Evolutionary conservation across 805 yeast species (phyloP).

Genomic region (Babjeviella inositovora): DNA sequence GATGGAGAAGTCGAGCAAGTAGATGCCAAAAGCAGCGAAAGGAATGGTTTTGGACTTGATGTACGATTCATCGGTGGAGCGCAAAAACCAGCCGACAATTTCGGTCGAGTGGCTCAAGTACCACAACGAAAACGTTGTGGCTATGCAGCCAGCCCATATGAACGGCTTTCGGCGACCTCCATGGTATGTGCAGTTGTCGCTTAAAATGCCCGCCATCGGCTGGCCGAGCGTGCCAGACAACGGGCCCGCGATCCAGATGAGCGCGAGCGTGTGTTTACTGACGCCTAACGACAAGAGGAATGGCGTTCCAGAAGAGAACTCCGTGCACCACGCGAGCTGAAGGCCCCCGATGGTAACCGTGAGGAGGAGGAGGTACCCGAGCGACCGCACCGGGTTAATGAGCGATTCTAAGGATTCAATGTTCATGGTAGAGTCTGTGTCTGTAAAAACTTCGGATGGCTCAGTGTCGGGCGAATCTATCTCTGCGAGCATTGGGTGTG

Average conservation of each 20-base stretch:
- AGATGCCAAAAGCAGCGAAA: conserved; percentile 36
- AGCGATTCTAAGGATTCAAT: no score
- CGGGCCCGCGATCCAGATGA: conserved; percentile 58
- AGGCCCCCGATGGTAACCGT: conserved; percentile 38
- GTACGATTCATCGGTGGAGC: conserved; percentile 4
- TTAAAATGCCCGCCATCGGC: conserved; percentile 42
- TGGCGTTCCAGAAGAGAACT: conserved; percentile 49
- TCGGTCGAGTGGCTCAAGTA: conserved; percentile 26
- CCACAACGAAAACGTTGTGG: conserved; percentile 26
- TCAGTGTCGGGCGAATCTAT: no score
- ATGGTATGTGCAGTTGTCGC: conserved; percentile 28
- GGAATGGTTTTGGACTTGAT: conserved; percentile 19
- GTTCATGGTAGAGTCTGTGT: no score
- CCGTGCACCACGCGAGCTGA: conserved; percentile 52
- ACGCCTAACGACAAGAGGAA: conserved; percentile 45
- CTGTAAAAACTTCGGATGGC: no score
- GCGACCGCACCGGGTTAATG: conserved; percentile 27
- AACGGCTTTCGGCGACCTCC: conserved; percentile 42
- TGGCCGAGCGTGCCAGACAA: conserved; percentile 47
- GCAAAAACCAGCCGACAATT: conserved; percentile 14
- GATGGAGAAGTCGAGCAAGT: conserved; percentile 38
- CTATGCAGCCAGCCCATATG: conserved; percentile 34
- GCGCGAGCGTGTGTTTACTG: conserved; percentile 34
- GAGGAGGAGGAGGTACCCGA: conserved; percentile 22
- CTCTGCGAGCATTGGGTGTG: no score